Percentiles rank a stretch among this genome's conserved stretches.
These are phyloP conservation scores for Fusarium praegraminearum DNA, from an alignment of 2,329 filamentous ascomycete genomes.

Conservation along the genomic window DNA sequence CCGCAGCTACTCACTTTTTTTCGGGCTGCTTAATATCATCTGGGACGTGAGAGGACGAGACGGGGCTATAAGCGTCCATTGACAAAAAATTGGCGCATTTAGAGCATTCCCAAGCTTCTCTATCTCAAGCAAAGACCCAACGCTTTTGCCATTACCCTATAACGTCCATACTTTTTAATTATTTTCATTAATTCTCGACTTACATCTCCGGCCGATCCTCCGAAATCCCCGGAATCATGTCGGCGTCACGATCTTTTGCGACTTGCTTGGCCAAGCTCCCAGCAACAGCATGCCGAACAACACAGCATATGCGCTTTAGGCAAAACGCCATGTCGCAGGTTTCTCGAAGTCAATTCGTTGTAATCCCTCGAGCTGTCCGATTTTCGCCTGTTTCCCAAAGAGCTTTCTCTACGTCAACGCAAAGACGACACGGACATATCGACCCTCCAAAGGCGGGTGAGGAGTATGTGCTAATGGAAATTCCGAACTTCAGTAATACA, in stretches of 20 bases:
- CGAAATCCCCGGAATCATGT: slow-evolving; percentile 47
- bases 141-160: slow-evolving; percentile 10
- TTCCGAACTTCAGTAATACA: background rate
- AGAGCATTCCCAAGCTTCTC: slow-evolving; percentile 28
- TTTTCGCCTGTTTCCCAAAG: slow-evolving; percentile 50
- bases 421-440: slow-evolving; percentile 79
- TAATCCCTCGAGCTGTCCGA: slow-evolving; percentile 18
- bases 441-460: slow-evolving; percentile 88
- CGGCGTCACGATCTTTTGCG: slow-evolving; percentile 51
- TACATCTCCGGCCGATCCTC: slow-evolving; percentile 19
- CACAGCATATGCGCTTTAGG: slow-evolving; percentile 42
- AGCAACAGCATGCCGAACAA: slow-evolving; percentile 47
- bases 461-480: slow-evolving; percentile 71
- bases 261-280: slow-evolving; percentile 52
- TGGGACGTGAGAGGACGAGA: slow-evolving; percentile 50
- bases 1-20: slow-evolving; percentile 47
- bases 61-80: slow-evolving; percentile 45
- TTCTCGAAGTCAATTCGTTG: slow-evolving; percentile 42
- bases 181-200: slow-evolving; percentile 13
- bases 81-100: slow-evolving; percentile 47
- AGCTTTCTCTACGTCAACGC: slow-evolving; percentile 74
- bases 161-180: slow-evolving; percentile 9
- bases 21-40: slow-evolving; percentile 49
- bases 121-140: slow-evolving; percentile 17
- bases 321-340: slow-evolving; percentile 27